Percentiles rank a stretch among this genome's conserved stretches.
Conservation (phyloP, 495 filamentous ascomycete genomes). For the Bathelium albidoporum region DNA sequence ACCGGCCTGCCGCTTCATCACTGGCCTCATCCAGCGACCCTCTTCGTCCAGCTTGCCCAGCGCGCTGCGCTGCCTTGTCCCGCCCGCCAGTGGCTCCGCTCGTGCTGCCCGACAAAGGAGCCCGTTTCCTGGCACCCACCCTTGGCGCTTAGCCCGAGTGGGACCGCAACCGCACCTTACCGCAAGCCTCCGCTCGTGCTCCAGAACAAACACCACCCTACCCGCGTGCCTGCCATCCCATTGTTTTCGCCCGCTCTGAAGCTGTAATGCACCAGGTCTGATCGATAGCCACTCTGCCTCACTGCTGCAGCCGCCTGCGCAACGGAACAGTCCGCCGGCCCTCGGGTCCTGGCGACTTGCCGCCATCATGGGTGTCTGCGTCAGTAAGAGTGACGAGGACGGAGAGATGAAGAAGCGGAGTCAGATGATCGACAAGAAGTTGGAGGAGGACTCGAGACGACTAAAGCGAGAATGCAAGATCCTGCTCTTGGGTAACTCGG, state of each 20-base stretch:
- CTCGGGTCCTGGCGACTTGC: conserved; percentile 7
- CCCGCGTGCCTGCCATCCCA: background rate
- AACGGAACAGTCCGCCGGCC: conserved; percentile 3
- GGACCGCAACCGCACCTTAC: conserved; percentile 1
- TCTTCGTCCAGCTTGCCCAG: background rate
- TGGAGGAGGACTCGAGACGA: conserved; percentile 86
- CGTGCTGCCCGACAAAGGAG: background rate
- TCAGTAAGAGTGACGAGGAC: conserved; percentile 63
- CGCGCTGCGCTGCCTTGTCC: background rate
- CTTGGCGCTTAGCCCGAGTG: background rate
- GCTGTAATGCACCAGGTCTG: background rate
- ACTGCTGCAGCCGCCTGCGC: conserved; percentile 7
- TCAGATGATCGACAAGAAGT: conserved; percentile 79
- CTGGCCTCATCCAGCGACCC: background rate
- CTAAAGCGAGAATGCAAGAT: conserved; percentile 98
- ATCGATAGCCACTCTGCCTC: background rate
- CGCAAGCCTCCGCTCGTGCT: conserved; percentile 4
- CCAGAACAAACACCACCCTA: background rate
- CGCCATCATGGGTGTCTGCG: conserved; percentile 78
- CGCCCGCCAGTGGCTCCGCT: background rate
- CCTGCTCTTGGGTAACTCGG: conserved; percentile 67
- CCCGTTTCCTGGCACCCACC: background rate
- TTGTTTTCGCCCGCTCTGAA: background rate
- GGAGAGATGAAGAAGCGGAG: conserved; percentile 88
- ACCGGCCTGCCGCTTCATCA: background rate